Evolutionary conservation across 2,329 filamentous ascomycete species (phyloP).

Genomic region (Paracoccidioides brasiliensis): DNA sequence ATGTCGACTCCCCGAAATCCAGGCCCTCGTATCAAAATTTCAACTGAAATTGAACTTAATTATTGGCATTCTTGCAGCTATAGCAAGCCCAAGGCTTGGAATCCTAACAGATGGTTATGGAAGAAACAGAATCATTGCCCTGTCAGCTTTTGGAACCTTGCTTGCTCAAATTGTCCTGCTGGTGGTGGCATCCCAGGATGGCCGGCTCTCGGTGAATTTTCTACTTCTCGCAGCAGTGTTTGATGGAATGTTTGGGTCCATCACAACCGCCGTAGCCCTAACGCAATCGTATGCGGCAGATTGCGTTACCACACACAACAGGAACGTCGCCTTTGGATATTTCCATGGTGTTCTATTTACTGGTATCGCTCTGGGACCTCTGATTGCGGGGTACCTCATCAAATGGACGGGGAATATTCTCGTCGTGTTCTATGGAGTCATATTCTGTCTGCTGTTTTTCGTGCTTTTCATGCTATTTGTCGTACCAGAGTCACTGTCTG

Average conservation of each 20-base stretch:
- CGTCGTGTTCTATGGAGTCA: slow-evolving; percentile 69
- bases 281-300: slow-evolving; percentile 81
- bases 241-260: slow-evolving; percentile 79
- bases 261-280: slow-evolving; percentile 67
- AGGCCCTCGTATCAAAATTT: slow-evolving; percentile 64
- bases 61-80: slow-evolving; percentile 62
- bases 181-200: slow-evolving; percentile 60
- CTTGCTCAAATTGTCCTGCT: slow-evolving; percentile 64
- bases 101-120: slow-evolving; percentile 79
- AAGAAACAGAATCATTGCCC: slow-evolving; percentile 57
- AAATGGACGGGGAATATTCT: slow-evolving; percentile 61
- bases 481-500: slow-evolving; percentile 74
- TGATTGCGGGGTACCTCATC: slow-evolving; percentile 68
- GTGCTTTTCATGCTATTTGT: slow-evolving; percentile 56
- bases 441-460: slow-evolving; percentile 61
- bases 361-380: slow-evolving; percentile 77
- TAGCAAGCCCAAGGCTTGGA: slow-evolving; percentile 72
- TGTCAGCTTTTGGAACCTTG: slow-evolving; percentile 63
- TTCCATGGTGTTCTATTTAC: slow-evolving; percentile 80
- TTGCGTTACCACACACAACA: slow-evolving; percentile 65
- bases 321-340: slow-evolving; percentile 75
- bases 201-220: slow-evolving; percentile 61
- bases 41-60: slow-evolving; percentile 62
- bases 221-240: slow-evolving; percentile 62
- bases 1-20: slow-evolving; percentile 68